A percentile compares a stretch with the other conserved stretches of the same genome.
phyloP scores from a whole-genome alignment of 2,329 filamentous ascomycete species.

The Scopulariopsis brevicaulis region DNA sequence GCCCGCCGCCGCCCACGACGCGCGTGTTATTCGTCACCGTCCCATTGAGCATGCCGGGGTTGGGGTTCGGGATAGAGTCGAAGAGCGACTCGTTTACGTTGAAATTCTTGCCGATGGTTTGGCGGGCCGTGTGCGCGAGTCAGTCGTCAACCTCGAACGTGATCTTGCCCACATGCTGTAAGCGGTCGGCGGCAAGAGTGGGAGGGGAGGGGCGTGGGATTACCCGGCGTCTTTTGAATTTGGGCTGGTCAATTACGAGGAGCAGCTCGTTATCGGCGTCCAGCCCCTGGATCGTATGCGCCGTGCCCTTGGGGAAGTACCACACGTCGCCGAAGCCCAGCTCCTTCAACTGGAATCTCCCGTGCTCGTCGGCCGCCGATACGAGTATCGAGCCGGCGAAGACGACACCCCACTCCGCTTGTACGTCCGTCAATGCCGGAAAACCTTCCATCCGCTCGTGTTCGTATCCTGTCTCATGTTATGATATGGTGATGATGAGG shows the following conservation, averaged over 20 bases:
- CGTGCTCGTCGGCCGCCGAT: constrained; percentile 51
- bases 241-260: constrained; percentile 52
- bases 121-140: constrained; percentile 53
- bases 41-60: constrained; percentile 46
- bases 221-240: constrained; percentile 54
- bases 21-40: constrained; percentile 37
- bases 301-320: constrained; percentile 57
- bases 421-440: too few relatives aligned
- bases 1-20: constrained; percentile 24
- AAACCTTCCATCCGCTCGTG: too few relatives aligned
- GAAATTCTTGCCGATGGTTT: constrained; percentile 58
- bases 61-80: constrained; percentile 39
- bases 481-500: not conserved
- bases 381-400: constrained; percentile 25
- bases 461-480: too few relatives aligned
- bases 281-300: constrained; percentile 52
- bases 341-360: constrained; percentile 39
- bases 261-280: constrained; percentile 58
- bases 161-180: constrained; percentile 26
- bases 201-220: constrained; percentile 8
- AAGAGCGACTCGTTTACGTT: constrained; percentile 50
- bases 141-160: constrained; percentile 65
- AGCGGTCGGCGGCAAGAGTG: too few relatives aligned
- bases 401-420: not conserved
- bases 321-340: constrained; percentile 54